Percentiles rank a stretch among this genome's conserved stretches.
Conservation (phyloP, 148 eudicot genomes). For the Rhododendron williamsianum region DNA sequence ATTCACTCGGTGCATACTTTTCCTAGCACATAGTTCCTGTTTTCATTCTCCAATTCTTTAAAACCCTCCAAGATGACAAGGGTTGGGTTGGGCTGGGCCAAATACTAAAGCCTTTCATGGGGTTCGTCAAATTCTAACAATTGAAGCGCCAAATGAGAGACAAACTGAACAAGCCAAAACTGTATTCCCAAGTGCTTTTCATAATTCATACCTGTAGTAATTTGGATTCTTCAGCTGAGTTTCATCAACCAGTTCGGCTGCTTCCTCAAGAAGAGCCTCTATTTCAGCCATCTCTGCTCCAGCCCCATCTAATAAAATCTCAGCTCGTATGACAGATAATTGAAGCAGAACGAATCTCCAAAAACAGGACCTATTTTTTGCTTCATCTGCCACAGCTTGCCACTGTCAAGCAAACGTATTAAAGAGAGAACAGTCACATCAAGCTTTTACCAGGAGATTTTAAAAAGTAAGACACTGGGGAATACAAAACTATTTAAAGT, state of each 20-base stretch:
- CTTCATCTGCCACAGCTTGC: slow-evolving; percentile 82
- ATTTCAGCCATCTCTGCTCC: slow-evolving; percentile 76
- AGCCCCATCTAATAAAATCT: slow-evolving; percentile 46
- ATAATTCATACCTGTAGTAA: slow-evolving; percentile 66
- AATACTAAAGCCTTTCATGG: not conserved
- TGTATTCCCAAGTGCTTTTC: not conserved
- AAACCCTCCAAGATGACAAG: not conserved
- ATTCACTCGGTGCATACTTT: not conserved
- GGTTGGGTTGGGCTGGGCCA: not conserved
- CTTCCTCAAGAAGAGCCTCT: slow-evolving; percentile 84
- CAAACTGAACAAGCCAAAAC: not conserved
- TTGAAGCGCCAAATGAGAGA: not conserved
- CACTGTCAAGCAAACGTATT: slow-evolving; percentile 47
- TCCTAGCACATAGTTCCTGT: not conserved
- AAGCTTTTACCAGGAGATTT: not conserved
- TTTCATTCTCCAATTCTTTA: not conserved
- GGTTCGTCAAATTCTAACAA: not conserved
- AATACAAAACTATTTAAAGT: not conserved
- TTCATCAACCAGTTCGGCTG: slow-evolving; percentile 94
- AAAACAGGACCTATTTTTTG: slow-evolving; percentile 68
- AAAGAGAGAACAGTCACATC: slow-evolving; percentile 4
- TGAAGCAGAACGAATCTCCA: slow-evolving; percentile 97
- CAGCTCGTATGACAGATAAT: slow-evolving; percentile 65
- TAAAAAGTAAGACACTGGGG: slow-evolving; percentile 2
- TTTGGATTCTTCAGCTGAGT: slow-evolving; percentile 79